Conservation (phyloP, 768 basidiomycete species). For the Rhodotorula paludigena region DNA sequence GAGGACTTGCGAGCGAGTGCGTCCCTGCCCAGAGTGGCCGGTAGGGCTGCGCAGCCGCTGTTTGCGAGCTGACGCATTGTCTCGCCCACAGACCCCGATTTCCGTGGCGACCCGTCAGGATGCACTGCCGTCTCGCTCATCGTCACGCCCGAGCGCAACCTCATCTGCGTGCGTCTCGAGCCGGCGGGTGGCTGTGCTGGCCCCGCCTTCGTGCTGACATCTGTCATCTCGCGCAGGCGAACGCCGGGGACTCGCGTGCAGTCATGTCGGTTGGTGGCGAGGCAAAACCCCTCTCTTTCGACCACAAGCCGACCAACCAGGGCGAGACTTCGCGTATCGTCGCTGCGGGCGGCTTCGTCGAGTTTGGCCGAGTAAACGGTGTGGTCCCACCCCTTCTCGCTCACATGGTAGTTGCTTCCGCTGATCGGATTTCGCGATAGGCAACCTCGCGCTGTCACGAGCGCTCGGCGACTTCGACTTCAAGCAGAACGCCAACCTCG, state of each 20-base stretch:
- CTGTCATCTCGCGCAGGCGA: constrained; percentile 60
- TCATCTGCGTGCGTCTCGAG: constrained; percentile 49
- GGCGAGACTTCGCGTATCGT: constrained; percentile 80
- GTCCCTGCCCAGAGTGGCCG: constrained; percentile 10
- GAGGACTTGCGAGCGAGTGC: constrained; percentile 82
- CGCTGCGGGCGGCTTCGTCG: constrained; percentile 89
- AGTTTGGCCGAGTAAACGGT: constrained; percentile 97
- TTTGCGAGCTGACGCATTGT: no score
- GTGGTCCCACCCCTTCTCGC: constrained; percentile 33
- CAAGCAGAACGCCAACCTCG: constrained; percentile 80
- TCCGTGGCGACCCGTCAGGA: constrained; percentile 85
- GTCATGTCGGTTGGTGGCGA: constrained; percentile 79
- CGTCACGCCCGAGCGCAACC: constrained; percentile 68
- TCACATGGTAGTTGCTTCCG: no score
- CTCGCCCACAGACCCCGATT: constrained; percentile 63
- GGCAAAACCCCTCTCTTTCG: constrained; percentile 81
- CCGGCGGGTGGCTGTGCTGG: not conserved
- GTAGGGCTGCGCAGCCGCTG: not conserved
- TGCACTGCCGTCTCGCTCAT: constrained; percentile 90
- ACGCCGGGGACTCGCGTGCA: constrained; percentile 92
- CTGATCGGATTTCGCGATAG: constrained; percentile 49
- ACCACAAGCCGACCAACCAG: constrained; percentile 90
- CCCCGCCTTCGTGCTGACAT: no score
- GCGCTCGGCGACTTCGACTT: constrained; percentile 98
- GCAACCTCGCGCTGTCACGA: constrained; percentile 89